A percentile compares a stretch with the other conserved stretches of the same genome.
Evolutionary conservation across 2,329 filamentous ascomycete species (phyloP).

Genomic region (Pyrenochaeta sp.): DNA sequence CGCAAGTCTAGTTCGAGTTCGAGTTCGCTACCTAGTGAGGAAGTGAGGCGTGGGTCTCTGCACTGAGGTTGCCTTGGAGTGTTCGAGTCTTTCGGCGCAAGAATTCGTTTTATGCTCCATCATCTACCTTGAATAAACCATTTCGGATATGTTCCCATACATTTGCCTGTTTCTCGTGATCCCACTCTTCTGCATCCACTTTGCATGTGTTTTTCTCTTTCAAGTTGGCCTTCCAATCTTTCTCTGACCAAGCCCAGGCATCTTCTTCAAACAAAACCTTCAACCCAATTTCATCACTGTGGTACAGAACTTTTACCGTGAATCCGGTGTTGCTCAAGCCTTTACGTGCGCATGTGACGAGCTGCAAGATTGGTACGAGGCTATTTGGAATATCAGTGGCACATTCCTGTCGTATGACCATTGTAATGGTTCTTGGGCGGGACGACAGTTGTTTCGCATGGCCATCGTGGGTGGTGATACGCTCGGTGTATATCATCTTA

Average conservation of each 20-base stretch:
- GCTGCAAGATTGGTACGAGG: neutral
- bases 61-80: neutral
- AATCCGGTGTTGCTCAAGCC: slow-evolving; percentile 10
- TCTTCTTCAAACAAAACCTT: slow-evolving; percentile 9
- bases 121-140: neutral
- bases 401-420: slow-evolving; percentile 9
- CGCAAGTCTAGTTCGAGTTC: neutral
- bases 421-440: slow-evolving; percentile 2
- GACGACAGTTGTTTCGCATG: neutral
- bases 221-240: slow-evolving; percentile 10
- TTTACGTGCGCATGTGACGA: slow-evolving; percentile 9
- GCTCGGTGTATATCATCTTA: slow-evolving; percentile 1
- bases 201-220: slow-evolving; percentile 1
- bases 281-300: slow-evolving; percentile 6
- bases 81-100: neutral
- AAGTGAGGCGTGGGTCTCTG: neutral
- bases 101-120: neutral
- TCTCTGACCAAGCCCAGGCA: slow-evolving; percentile 8
- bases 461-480: slow-evolving; percentile 6
- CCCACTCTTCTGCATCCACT: neutral
- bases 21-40: neutral
- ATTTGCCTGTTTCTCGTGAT: neutral
- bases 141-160: neutral
- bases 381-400: neutral
- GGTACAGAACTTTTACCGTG: slow-evolving; percentile 9